Base-by-base conservation (phyloP, 306 rosid species). In the Rosa chinensis region DNA sequence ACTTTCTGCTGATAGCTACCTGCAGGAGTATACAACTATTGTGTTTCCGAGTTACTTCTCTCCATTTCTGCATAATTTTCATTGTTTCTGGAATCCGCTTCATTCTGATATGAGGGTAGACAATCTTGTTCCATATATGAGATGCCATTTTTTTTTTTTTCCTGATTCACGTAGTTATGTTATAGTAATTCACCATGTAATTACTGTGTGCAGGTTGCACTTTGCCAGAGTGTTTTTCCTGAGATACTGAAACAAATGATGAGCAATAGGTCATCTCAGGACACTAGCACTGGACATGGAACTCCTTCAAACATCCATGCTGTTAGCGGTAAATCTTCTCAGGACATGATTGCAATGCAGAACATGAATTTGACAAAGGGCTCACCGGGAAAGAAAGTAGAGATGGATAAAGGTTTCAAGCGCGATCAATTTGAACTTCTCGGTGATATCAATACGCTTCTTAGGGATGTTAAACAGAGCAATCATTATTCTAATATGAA, bases 221-320 rank as follows among this genome's bases (percentile, higher is more conserved):
- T 95, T 75, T 95, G 99, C 86, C 97, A 92, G 82, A 91, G 91
- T 81, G 94, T 92, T 84, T 95, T 95, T 67, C 93, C 77, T 25
- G 97, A 93, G 91, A 89, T 93, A 86, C 98, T 95, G 35, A 93
- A 89, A 90, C 97, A 93, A 81, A 95, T 91, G 96, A 91, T 83
- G 89, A 86, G 78, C 88, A 81, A 68, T 62, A 86, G 79, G 72
- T 85, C 91, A 77, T 67, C 84, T 83, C 86, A 83, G 79, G 89
- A 82, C 48, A 81, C 76, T 76, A 81, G 79, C 76, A 83, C 58
- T 17, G 82, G 79, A 75, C 70, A 61, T 52, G 79, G 78, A 71
- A 71, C 79, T 28, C 83, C 84, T 82, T 75, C 83, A 79, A 78
- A 75, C 43, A 72, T 73, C 61, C 37, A 79, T 68, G 73, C 78